Conservation (phyloP, 2,329 filamentous ascomycete genomes). For the Metarhizium guizhouense region DNA sequence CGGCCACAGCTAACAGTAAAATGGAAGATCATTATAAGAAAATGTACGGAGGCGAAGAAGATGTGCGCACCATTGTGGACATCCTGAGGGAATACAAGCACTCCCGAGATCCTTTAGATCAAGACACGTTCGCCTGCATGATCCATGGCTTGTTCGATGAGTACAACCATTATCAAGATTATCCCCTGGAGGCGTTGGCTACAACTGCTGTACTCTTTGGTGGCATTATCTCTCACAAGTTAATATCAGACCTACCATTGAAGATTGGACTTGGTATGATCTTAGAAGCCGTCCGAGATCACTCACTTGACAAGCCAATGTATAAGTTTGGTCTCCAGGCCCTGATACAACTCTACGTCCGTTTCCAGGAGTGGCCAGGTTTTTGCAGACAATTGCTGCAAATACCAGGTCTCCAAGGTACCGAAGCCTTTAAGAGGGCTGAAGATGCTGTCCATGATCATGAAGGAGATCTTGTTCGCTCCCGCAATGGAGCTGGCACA, state of each 20-base stretch:
- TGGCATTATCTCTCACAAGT: constrained; percentile 87
- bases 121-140: constrained; percentile 97
- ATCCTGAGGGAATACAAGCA: constrained; percentile 80
- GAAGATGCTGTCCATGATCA: constrained; percentile 68
- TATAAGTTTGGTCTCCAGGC: constrained; percentile 97
- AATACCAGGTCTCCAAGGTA: constrained; percentile 73
- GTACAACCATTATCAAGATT: constrained; percentile 90
- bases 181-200: constrained; percentile 89
- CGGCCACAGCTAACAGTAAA: constrained; percentile 69
- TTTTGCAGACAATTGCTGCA: constrained; percentile 81
- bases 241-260: constrained; percentile 82
- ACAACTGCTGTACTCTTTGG: constrained; percentile 96
- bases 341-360: constrained; percentile 74
- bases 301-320: constrained; percentile 78
- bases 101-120: constrained; percentile 73
- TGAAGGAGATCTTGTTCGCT: constrained; percentile 49
- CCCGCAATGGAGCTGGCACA: constrained; percentile 41
- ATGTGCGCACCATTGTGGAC: constrained; percentile 77
- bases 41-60: constrained; percentile 90
- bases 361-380: constrained; percentile 89
- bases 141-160: constrained; percentile 96
- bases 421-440: constrained; percentile 75
- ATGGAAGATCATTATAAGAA: constrained; percentile 98
- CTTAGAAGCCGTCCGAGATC: constrained; percentile 86
- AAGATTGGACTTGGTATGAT: constrained; percentile 97